These are phyloP conservation scores for Tetrapisispora arboricola DNA, from an alignment of 805 yeast species.

Conservation along the genomic window DNA sequence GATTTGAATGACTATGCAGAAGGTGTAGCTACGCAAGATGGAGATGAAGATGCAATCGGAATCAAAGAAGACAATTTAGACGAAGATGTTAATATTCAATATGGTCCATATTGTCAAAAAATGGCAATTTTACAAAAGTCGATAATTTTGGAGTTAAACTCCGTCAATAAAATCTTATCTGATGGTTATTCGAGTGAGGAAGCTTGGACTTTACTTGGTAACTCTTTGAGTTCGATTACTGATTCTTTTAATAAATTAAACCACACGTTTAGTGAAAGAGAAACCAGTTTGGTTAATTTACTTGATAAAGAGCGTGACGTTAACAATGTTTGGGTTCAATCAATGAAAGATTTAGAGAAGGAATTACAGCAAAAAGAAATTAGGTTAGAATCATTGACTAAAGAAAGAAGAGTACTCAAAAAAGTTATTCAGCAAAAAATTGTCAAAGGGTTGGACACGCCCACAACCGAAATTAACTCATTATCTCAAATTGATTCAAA, in stretches of 20 bases:
- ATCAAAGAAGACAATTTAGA: slow-evolving; percentile 18
- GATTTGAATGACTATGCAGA: slow-evolving; percentile 26
- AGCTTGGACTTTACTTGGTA: slow-evolving; percentile 18
- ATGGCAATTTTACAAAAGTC: slow-evolving; percentile 41
- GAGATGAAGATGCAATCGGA: slow-evolving; percentile 21
- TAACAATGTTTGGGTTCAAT: slow-evolving; percentile 64
- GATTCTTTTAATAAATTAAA: slow-evolving; percentile 21
- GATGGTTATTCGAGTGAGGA: slow-evolving; percentile 12
- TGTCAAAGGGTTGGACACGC: slow-evolving; percentile 25
- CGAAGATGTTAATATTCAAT: slow-evolving; percentile 23
- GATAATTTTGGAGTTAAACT: slow-evolving; percentile 38
- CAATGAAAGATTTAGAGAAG: slow-evolving; percentile 57
- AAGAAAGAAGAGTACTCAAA: slow-evolving; percentile 48
- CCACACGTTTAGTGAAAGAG: slow-evolving; percentile 30
- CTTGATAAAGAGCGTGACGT: slow-evolving; percentile 59
- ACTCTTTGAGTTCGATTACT: slow-evolving; percentile 21
- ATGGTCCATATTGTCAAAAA: slow-evolving; percentile 37
- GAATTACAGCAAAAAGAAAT: slow-evolving; percentile 54
- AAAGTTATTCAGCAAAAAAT: slow-evolving; percentile 35
- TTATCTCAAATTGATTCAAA: slow-evolving; percentile 8
- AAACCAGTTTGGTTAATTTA: slow-evolving; percentile 33
- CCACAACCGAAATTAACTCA: slow-evolving; percentile 6
- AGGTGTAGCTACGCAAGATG: slow-evolving; percentile 35
- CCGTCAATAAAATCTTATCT: slow-evolving; percentile 37
- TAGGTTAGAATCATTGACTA: slow-evolving; percentile 52